Evolutionary conservation across 371 early-diverging fungal genomes (phyloP).

Genomic region (Furculomyces boomerangus): DNA sequence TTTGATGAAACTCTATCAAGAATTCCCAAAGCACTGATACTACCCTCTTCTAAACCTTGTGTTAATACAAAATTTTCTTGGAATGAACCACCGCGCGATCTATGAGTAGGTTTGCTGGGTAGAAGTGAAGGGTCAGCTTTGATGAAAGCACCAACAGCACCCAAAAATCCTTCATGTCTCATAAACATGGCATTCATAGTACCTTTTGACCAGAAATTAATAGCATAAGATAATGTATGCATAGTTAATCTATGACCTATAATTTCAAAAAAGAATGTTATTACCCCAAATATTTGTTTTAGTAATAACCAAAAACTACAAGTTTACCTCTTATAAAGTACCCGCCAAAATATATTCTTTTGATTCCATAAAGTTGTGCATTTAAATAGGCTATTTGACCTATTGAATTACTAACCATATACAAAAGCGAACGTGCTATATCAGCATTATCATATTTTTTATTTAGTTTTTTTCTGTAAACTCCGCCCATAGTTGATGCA

Average conservation of each 20-base stretch:
- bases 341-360: conserved; percentile 86
- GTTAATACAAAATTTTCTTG: conserved; percentile 54
- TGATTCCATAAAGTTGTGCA: conserved; percentile 80
- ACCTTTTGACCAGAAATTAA: conserved; percentile 93
- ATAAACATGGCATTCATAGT: conserved; percentile 85
- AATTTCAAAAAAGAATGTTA: not conserved
- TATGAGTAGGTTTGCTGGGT: conserved; percentile 21
- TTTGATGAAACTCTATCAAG: conserved; percentile 30
- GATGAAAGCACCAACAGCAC: conserved; percentile 82
- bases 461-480: conserved; percentile 59
- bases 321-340: conserved; percentile 60
- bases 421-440: conserved; percentile 71
- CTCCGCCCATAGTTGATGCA: conserved; percentile 90
- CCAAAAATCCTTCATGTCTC: conserved; percentile 92
- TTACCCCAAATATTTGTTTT: no score
- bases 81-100: conserved; percentile 32
- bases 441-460: conserved; percentile 56
- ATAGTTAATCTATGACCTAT: conserved; percentile 84
- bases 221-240: conserved; percentile 89
- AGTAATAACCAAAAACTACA: not conserved
- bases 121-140: conserved; percentile 9
- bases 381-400: conserved; percentile 95
- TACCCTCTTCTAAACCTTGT: conserved; percentile 22
- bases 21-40: conserved; percentile 31
- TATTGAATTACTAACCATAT: conserved; percentile 93